These are phyloP conservation scores for Cinnamomum chago DNA, from an alignment of 164 flowering plant genomes.

Conservation along the genomic window DNA sequence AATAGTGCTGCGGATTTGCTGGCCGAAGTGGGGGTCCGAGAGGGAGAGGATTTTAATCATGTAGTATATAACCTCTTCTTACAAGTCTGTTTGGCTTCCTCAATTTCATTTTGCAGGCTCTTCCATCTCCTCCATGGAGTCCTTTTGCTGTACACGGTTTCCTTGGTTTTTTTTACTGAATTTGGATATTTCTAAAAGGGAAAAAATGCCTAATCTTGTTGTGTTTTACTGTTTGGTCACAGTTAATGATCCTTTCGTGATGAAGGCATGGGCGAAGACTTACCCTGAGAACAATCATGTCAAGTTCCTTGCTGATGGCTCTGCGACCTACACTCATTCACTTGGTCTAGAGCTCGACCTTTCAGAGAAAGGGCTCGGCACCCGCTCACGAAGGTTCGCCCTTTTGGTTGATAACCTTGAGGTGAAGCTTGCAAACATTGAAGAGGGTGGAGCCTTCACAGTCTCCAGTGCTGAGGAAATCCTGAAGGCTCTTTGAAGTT, in stretches of 20 bases:
- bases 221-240: slow-evolving; percentile 19
- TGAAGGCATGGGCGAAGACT: slow-evolving; percentile 91
- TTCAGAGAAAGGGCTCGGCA: slow-evolving; percentile 80
- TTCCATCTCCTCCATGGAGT: no score
- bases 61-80: no score
- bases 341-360: slow-evolving; percentile 94
- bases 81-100: no score
- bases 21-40: no score
- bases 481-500: slow-evolving; percentile 70
- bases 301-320: slow-evolving; percentile 90
- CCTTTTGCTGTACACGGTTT: no score
- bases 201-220: no score
- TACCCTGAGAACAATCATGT: slow-evolving; percentile 83
- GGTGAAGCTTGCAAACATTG: slow-evolving; percentile 76
- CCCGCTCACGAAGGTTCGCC: slow-evolving; percentile 75
- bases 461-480: slow-evolving; percentile 87
- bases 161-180: no score
- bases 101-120: no score
- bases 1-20: no score
- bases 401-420: slow-evolving; percentile 76
- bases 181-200: no score
- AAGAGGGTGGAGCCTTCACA: slow-evolving; percentile 76
- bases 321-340: slow-evolving; percentile 70
- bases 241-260: slow-evolving; percentile 97
- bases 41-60: no score